phyloP scores from a whole-genome alignment of 2,329 filamentous ascomycete species.

The Akanthomyces uredinophilus region DNA sequence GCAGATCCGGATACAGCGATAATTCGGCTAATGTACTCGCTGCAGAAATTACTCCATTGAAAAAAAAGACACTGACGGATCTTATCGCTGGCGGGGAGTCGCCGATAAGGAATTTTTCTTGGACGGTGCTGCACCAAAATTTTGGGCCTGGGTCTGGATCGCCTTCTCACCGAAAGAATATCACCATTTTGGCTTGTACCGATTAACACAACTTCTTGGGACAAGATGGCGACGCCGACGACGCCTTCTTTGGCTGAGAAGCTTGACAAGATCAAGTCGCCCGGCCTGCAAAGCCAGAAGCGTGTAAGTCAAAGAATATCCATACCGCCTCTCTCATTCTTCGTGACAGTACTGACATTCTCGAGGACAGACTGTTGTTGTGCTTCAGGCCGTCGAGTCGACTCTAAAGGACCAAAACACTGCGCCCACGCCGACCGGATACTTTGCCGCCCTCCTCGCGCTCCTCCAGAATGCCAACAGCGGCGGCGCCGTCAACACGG shows the following conservation, averaged over 20 bases:
- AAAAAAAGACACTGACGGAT: conserved; percentile 1
- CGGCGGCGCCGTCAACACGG: conserved; percentile 67
- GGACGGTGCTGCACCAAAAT: conserved; percentile 13
- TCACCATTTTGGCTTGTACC: neutral
- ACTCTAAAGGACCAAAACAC: conserved; percentile 85
- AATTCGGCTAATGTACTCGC: conserved; percentile 16
- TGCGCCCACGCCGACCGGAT: conserved; percentile 78
- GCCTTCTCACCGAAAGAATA: conserved; percentile 3
- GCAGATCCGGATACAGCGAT: conserved; percentile 28
- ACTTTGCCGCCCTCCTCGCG: conserved; percentile 91
- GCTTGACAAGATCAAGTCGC: conserved; percentile 94
- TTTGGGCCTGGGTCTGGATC: conserved; percentile 3
- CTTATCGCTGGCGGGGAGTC: conserved; percentile 19
- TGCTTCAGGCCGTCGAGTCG: conserved; percentile 87
- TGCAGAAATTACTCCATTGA: neutral
- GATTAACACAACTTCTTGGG: conserved; percentile 18
- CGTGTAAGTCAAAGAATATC: conserved; percentile 56
- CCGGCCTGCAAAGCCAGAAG: conserved; percentile 91
- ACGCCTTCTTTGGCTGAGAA: conserved; percentile 69
- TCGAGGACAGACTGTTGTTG: conserved; percentile 48
- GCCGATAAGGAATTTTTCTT: conserved; percentile 23
- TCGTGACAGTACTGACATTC: conserved; percentile 7
- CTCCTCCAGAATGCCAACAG: conserved; percentile 74
- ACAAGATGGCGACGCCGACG: conserved; percentile 46
- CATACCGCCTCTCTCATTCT: neutral